Evolutionary conservation across 805 yeast genomes (phyloP).

Genomic region (Brettanomyces nanus): DNA sequence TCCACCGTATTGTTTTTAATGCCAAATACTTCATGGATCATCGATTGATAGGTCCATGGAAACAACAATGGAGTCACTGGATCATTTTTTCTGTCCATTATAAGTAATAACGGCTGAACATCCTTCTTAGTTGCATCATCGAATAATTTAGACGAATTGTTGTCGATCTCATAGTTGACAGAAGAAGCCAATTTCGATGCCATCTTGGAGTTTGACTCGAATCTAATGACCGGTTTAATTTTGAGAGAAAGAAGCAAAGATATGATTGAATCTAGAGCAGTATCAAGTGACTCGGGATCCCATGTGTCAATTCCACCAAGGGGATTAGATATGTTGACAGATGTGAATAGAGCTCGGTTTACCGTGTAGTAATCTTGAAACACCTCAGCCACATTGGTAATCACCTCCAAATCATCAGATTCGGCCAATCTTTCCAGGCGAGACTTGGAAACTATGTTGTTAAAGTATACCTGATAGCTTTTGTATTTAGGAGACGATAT

Average conservation of each 20-base stretch:
- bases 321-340: conserved; percentile 23
- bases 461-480: conserved; percentile 69
- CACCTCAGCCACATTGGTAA: conserved; percentile 68
- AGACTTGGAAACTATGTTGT: conserved; percentile 64
- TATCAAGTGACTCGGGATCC: conserved; percentile 37
- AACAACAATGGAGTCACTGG: conserved; percentile 87
- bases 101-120: conserved; percentile 61
- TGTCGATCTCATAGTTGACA: conserved; percentile 44
- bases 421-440: conserved; percentile 85
- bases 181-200: conserved; percentile 66
- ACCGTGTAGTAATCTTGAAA: conserved; percentile 78
- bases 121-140: conserved; percentile 51
- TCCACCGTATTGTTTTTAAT: conserved; percentile 76
- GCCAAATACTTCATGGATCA: conserved; percentile 90
- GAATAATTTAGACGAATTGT: conserved; percentile 49
- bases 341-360: conserved; percentile 51
- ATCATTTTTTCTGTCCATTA: conserved; percentile 80
- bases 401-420: conserved; percentile 78
- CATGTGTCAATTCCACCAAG: conserved; percentile 31
- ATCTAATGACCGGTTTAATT: conserved; percentile 70
- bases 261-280: conserved; percentile 33
- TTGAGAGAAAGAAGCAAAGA: conserved; percentile 66
- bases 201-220: conserved; percentile 60
- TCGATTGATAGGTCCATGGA: conserved; percentile 98
- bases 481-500: conserved; percentile 72